Conservation (phyloP, 176 grass and related monocot species). For the Raddia distichophylla region DNA sequence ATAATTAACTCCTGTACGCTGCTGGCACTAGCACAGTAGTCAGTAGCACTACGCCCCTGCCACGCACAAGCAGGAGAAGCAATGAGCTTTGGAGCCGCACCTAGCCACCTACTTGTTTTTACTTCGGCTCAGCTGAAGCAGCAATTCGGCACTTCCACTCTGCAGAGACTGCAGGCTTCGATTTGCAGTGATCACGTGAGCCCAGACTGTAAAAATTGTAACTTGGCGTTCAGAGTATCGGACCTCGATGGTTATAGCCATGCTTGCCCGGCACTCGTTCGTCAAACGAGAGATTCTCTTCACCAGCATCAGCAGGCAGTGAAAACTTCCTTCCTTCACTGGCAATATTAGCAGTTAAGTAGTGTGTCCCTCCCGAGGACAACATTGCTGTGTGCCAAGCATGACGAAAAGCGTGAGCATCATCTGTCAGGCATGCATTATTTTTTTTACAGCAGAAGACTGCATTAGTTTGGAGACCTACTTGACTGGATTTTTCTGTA, state of each 20-base stretch:
- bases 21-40: not conserved
- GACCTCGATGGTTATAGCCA: not conserved
- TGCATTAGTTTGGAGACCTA: not conserved
- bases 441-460: not conserved
- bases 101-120: not conserved
- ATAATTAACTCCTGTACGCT: not conserved
- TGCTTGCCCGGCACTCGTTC: not conserved
- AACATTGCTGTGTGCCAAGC: not conserved
- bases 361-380: not conserved
- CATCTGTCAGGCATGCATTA: not conserved
- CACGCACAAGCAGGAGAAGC: not conserved
- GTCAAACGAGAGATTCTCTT: not conserved
- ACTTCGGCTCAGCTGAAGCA: not conserved
- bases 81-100: not conserved
- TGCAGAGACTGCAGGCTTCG: not conserved
- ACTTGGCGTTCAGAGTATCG: not conserved
- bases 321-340: not conserved
- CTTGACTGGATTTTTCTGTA: not conserved
- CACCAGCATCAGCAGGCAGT: not conserved
- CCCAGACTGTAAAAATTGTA: not conserved
- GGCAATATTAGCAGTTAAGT: not conserved
- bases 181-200: not conserved
- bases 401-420: not conserved
- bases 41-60: too few species aligned
- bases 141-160: too few species aligned